Evolutionary conservation across 1,139 yeast species (phyloP), one percentile per base, ranked within the genome.

Genomic region (Lodderomyces beijingensis): DNA sequence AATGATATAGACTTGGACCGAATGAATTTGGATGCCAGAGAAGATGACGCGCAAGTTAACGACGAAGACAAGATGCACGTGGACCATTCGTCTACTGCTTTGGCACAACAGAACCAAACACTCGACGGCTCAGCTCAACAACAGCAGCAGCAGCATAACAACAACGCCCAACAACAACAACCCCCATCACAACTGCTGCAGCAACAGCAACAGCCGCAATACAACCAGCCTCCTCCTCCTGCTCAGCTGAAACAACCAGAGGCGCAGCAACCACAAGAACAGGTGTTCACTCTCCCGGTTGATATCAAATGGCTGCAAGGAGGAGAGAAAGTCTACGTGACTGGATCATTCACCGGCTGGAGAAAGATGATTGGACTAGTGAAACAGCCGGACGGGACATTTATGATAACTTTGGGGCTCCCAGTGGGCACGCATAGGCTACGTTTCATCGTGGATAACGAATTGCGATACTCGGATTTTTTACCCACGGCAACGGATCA

Each of bases 241-340:
- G 13, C 16, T 6, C 38, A 37, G n/a, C 46, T 36, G 15, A 45
- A 40, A 25, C 41, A 38, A 20, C 40, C 37, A 11, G 47, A 35
- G 11, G 39, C 38, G 11, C 57, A 59, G 33, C 54, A 63, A n/a
- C 48, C 35, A n/a, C 40, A 39, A 13, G 57, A 59, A 32, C 53
- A 62, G n/a, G 51, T 39, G 31, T 44, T 55, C 6, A 60, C 80
- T 25, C 70, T 86, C 24, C 87, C 94, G 0, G 82, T 89, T 1
- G 88, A 83, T 37, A 81, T 91, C 34, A 79, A 77, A 45, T 91
- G 98, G 98, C 80, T 79, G 14, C 96, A 89, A 57, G 96, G 96
- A 9, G 97, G 97, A 40, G 76, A 76, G 33, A 85, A 85, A 49
- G 97, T 91, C 1, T 68, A 68, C 42, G 72, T 68, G 4, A 68